Base-by-base conservation (phyloP, 2,329 filamentous ascomycete species). In the Paecilomyces formosus region DNA sequence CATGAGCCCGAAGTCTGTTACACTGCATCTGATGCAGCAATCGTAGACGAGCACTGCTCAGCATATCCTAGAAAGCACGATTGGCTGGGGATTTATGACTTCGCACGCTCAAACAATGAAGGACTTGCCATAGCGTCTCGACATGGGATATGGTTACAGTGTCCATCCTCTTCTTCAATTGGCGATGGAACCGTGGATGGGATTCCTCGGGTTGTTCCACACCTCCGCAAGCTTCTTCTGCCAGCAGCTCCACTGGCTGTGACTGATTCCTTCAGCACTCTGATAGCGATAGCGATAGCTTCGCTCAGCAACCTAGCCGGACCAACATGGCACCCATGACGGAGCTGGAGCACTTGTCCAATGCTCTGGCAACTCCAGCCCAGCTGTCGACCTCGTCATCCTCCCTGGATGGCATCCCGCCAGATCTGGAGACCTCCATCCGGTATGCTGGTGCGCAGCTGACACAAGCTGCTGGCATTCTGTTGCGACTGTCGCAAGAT, bases 401-500 rank as follows among this genome's bases (percentile, higher is more conserved):
- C 1, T 72, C 72, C 6, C 69, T 79, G 18, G 77, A 79, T 61
- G 74, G 74, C 39, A 67, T 79, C 13, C 67, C 74, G 4, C 58
- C 71, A 11, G 75, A 76, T 21, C 66, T 79, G 26, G 75, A 77
- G 61, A 66, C 68, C 6, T 78, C 78, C 1, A 69, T 78, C 59
- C 74, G 76, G 49, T 79, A 75, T 62, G 75, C 77, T 2, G 75
- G 75, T 13, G 71, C 70, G 5, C 71, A 74, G 58, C 71, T 81
- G 26, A 81, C 77, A 1, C 78, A 79, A 61, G 70, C 77, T 2
- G 78, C 78, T 9, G 78, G 78, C 0, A 82, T 95, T 55, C 83
- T 97, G 18, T 82, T 99, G 2, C 85, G 90, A 54, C 81, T 97
- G 45, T 89, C 91, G 6, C 92, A 96, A 71, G 90, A 92, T 65